Conservation (phyloP, 371 early-diverging fungal species). For the Haplosporangium sp. region DNA sequence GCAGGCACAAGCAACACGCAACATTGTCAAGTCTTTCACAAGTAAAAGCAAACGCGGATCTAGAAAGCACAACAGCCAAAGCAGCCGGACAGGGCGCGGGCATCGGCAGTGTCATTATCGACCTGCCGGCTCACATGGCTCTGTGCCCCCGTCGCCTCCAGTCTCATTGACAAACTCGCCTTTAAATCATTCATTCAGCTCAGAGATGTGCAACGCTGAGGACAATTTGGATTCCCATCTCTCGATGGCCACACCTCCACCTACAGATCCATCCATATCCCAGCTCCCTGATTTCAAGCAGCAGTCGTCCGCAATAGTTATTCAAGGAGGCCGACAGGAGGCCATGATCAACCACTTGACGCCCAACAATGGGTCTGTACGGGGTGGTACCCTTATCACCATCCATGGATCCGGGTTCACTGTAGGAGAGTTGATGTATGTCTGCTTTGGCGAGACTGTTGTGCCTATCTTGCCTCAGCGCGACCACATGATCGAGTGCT, state of each 20-base stretch:
- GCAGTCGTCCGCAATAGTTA: constrained; percentile 6
- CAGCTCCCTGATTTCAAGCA: no score
- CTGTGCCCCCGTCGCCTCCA: constrained; percentile 34
- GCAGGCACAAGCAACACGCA: constrained; percentile 15
- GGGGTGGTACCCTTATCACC: constrained; percentile 45
- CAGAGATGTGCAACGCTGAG: constrained; percentile 16
- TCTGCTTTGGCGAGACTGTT: constrained; percentile 39
- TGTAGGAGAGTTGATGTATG: constrained; percentile 42
- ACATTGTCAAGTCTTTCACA: constrained; percentile 19
- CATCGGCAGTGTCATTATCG: background rate
- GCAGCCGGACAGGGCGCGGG: background rate
- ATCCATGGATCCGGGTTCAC: constrained; percentile 42
- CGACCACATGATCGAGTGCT: constrained; percentile 32
- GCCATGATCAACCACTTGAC: constrained; percentile 36
- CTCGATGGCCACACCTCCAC: constrained; percentile 3
- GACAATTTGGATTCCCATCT: constrained; percentile 3
- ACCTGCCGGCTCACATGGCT: background rate
- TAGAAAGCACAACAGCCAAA: background rate
- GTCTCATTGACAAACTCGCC: constrained; percentile 22
- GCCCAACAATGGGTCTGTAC: constrained; percentile 35
- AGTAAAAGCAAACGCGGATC: constrained; percentile 23
- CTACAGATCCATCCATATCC: constrained; percentile 18
- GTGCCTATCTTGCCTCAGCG: constrained; percentile 37
- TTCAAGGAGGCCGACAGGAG: background rate
- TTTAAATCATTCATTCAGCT: constrained; percentile 7